Evolutionary conservation across 1,284 basidiomycete genomes (phyloP).

Genomic region (Apiotrichum porosum): DNA sequence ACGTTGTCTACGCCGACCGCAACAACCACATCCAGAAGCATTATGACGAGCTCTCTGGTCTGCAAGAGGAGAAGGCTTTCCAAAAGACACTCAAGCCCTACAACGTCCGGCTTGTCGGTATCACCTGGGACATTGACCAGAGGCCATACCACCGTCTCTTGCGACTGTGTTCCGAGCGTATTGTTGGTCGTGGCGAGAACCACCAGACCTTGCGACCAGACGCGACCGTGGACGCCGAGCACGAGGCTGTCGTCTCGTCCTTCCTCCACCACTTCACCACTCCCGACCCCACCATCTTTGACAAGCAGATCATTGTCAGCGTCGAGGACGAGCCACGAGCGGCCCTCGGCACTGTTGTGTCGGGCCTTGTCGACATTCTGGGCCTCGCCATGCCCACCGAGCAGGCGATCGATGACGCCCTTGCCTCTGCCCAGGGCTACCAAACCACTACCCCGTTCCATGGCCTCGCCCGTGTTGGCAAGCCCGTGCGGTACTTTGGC

Average conservation of each 20-base stretch:
- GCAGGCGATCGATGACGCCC: constrained; percentile 59
- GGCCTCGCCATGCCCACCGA: constrained; percentile 52
- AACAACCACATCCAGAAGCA: constrained; percentile 84
- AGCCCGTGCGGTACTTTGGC: constrained; percentile 64
- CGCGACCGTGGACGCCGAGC: constrained; percentile 51
- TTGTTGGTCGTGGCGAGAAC: constrained; percentile 67
- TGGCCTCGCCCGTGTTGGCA: constrained; percentile 37
- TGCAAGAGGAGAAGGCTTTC: constrained; percentile 29
- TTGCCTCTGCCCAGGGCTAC: constrained; percentile 52
- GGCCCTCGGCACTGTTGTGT: constrained; percentile 59
- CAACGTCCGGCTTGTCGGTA: constrained; percentile 63
- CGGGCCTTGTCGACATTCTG: constrained; percentile 57
- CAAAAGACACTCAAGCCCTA: constrained; percentile 25
- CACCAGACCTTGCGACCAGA: constrained; percentile 77
- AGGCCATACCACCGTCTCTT: constrained; percentile 58
- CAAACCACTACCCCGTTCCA: constrained; percentile 35
- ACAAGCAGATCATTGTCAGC: constrained; percentile 63
- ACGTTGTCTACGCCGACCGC: constrained; percentile 85
- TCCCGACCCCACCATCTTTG: constrained; percentile 62
- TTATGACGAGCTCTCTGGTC: constrained; percentile 62
- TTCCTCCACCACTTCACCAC: constrained; percentile 68
- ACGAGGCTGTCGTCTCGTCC: constrained; percentile 76
- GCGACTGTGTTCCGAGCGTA: constrained; percentile 69
- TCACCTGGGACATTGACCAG: constrained; percentile 67
- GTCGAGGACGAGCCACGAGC: constrained; percentile 57